These are phyloP conservation scores for Plasmodium sp. DNA, from an alignment of 169 alveolate genomes.

Conservation along the genomic window DNA sequence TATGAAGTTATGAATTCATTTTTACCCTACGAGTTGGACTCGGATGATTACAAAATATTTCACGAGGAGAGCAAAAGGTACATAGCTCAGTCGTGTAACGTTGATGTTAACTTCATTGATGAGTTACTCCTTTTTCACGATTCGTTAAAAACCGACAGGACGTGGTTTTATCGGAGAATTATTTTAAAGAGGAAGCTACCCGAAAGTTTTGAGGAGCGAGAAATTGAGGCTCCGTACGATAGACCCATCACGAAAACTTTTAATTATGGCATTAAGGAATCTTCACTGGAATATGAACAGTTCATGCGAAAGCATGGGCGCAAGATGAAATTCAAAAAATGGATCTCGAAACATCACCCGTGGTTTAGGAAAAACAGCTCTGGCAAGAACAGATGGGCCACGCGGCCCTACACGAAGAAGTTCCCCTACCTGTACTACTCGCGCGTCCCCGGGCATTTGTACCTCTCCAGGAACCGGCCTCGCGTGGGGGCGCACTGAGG, in stretches of 20 bases:
- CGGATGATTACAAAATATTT: slow-evolving; percentile 79
- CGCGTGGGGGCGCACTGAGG: neutral
- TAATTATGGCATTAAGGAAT: slow-evolving; percentile 47
- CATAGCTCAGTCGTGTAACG: slow-evolving; percentile 75
- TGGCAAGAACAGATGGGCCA: slow-evolving; percentile 81
- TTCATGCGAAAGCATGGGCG: slow-evolving; percentile 33
- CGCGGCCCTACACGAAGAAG: slow-evolving; percentile 83
- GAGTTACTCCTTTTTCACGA: slow-evolving; percentile 82
- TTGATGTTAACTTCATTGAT: slow-evolving; percentile 80
- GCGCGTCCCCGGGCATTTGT: slow-evolving; percentile 11
- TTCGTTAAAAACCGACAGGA: slow-evolving; percentile 83
- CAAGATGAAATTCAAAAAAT: slow-evolving; percentile 47
- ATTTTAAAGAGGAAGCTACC: slow-evolving; percentile 77
- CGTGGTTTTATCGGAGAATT: slow-evolving; percentile 83
- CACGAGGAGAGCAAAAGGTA: slow-evolving; percentile 78
- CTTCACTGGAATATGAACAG: slow-evolving; percentile 65
- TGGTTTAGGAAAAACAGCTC: slow-evolving; percentile 83
- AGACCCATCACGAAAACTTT: slow-evolving; percentile 50
- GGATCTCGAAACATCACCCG: slow-evolving; percentile 81
- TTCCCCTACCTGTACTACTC: slow-evolving; percentile 54
- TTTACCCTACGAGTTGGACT: slow-evolving; percentile 81
- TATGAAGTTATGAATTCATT: slow-evolving; percentile 79
- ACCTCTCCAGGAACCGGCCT: slow-evolving; percentile 39
- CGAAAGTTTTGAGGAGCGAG: slow-evolving; percentile 81
- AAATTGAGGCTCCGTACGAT: slow-evolving; percentile 72